phyloP scores from a whole-genome alignment of 495 filamentous ascomycete species.

The Symbiotaphrina buchneri region DNA sequence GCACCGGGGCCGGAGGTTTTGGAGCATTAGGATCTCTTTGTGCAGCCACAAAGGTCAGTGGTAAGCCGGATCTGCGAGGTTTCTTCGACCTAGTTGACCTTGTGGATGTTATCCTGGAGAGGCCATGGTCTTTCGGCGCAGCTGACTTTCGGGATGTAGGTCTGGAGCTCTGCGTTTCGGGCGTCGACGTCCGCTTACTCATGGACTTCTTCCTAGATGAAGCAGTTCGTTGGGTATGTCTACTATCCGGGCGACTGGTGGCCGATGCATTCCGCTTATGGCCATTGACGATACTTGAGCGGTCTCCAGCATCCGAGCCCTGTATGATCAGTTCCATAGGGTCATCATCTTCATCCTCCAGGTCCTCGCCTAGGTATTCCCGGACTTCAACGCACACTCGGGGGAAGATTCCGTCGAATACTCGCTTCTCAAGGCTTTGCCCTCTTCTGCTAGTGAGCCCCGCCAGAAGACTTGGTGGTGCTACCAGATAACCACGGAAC shows the following conservation, averaged over 20 bases:
- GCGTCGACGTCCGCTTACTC: slow-evolving; percentile 1
- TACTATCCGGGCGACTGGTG: background rate
- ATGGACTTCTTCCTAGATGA: background rate
- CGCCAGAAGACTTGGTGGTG: slow-evolving; percentile 78
- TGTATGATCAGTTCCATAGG: slow-evolving; percentile 9
- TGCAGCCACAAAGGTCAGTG: slow-evolving; percentile 9
- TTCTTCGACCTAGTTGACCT: slow-evolving; percentile 2
- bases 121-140: background rate
- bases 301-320: slow-evolving; percentile 10
- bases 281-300: too few species aligned
- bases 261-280: too few species aligned
- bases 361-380: slow-evolving; percentile 22
- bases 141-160: slow-evolving; percentile 2
- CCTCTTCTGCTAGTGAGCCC: slow-evolving; percentile 82
- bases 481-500: slow-evolving; percentile 87
- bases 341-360: slow-evolving; percentile 16
- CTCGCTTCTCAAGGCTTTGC: slow-evolving; percentile 79
- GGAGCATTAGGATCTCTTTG: slow-evolving; percentile 36
- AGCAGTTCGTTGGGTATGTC: background rate
- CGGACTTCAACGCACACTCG: slow-evolving; percentile 69
- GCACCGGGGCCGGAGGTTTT: slow-evolving; percentile 77
- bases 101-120: slow-evolving; percentile 2
- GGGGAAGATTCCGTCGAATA: slow-evolving; percentile 94
- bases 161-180: slow-evolving; percentile 1
- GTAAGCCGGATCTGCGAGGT: slow-evolving; percentile 6